phyloP scores from a whole-genome alignment of 202 grass and related monocot species.

The Musa balbisiana region DNA sequence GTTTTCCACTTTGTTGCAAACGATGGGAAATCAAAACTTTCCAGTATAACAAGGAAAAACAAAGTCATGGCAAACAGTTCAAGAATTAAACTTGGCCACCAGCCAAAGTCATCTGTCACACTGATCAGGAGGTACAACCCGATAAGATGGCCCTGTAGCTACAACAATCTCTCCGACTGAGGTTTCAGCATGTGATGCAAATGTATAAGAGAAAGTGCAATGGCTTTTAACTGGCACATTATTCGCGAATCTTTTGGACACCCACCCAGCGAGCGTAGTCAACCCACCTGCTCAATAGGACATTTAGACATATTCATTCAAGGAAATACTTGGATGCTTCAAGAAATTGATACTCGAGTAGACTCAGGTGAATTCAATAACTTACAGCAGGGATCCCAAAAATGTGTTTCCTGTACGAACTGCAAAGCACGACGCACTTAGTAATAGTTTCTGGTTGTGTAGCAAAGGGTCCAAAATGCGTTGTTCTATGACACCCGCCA shows the following conservation, averaged over 20 bases:
- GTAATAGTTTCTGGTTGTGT: constrained; percentile 64
- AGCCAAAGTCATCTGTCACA: not conserved
- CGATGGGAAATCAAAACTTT: not conserved
- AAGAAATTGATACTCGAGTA: not conserved
- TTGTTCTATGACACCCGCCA: constrained; percentile 87
- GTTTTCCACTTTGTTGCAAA: not conserved
- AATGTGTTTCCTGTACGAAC: constrained; percentile 84
- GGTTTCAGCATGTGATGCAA: not conserved
- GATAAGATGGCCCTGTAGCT: too few species aligned
- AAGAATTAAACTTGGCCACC: not conserved
- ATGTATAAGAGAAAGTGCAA: not conserved
- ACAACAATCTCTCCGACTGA: not conserved
- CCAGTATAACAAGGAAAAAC: not conserved
- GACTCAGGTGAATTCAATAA: not conserved
- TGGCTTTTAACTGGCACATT: not conserved
- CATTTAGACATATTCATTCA: not conserved
- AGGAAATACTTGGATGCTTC: not conserved
- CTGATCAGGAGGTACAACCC: not conserved
- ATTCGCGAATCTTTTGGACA: constrained; percentile 57
- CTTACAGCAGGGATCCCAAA: constrained; percentile 89
- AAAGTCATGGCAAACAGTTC: not conserved
- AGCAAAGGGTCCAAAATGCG: constrained; percentile 77
- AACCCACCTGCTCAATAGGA: constrained; percentile 55
- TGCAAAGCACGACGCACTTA: constrained; percentile 67
- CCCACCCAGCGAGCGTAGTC: constrained; percentile 82